Evolutionary conservation across 2,329 filamentous ascomycete species (phyloP), one percentile per base, ranked within the genome.

Genomic region (Amylocarpus encephaloides): DNA sequence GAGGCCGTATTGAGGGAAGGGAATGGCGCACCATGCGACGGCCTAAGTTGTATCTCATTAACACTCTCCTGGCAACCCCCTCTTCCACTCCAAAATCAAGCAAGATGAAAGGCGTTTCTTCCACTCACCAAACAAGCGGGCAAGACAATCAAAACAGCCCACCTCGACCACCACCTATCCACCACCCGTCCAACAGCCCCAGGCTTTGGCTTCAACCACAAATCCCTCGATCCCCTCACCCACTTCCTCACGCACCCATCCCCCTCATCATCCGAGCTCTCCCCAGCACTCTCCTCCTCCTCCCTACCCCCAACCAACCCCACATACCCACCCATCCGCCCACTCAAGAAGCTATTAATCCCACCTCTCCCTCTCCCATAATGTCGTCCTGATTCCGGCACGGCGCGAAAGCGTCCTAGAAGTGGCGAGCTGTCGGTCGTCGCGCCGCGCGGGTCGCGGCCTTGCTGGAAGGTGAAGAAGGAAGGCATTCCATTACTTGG

Each of bases 401-500:
- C 79, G 52, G 81, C 82, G 54, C 81, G 79, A 67, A 82, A 85
- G 35, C 82, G 78, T 54, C 82, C 82, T 2, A 85, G 75, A 7
- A 84, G 68, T 19, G 82, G 80, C 15, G 80, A 78, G 38, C 78
- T 70, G 61, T 83, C 76, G 59, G 70, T 71, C 51, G 64, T 66
- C 46, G 67, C 66, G 45, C 73, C 69, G 60, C 72, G 74, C 55
- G 79, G 75, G 68, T 85, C 82, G 62, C 71, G 75, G 66, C 81
- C 82, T 62, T 81, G 80, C 55, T 81, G 81, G 68, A 85, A 85
- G 65, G 77, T 73, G 69, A 85, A 85, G 72, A 84, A 82, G 62
- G 75, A 73, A 63, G 81, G 78, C 80, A 84, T 83, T 61, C 59
- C 53, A 59, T 53, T 50, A 45, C 51, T 50, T 46, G 7, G 30